phyloP scores from a whole-genome alignment of 2,329 filamentous ascomycete species.

The Monosporascus sp. region DNA sequence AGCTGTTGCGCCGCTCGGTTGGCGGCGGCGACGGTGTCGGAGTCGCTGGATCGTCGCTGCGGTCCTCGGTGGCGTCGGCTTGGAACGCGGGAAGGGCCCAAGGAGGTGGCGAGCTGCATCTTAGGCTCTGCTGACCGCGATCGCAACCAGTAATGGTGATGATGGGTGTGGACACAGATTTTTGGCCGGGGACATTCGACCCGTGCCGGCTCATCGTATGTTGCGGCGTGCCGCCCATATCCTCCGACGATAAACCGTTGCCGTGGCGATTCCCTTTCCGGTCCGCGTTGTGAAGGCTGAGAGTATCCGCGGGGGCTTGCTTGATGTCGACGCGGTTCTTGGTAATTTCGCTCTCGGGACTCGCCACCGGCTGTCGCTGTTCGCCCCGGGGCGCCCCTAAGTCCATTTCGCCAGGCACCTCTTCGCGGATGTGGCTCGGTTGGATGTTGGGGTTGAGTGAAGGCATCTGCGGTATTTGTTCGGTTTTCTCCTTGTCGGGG shows the following conservation, averaged over 20 bases:
- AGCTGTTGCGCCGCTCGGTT: conserved; percentile 4
- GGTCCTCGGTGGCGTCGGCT: conserved; percentile 1
- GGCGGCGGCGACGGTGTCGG: conserved; percentile 5
- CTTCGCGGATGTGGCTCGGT: background rate
- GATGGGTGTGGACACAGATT: conserved; percentile 52
- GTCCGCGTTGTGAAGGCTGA: background rate
- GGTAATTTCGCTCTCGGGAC: background rate
- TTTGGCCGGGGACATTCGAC: conserved; percentile 6
- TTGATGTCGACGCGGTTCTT: background rate
- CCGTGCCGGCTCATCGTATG: conserved; percentile 4
- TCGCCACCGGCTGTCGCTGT: background rate
- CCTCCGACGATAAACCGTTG: conserved; percentile 3
- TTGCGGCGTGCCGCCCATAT: background rate
- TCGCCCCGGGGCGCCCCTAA: background rate
- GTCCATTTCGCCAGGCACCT: background rate
- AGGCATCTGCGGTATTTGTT: conserved; percentile 4
- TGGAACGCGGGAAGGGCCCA: background rate
- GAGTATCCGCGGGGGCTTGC: background rate
- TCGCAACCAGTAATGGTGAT: conserved; percentile 56
- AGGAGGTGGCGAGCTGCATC: background rate
- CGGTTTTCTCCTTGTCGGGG: conserved; percentile 2
- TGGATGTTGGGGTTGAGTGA: conserved; percentile 6
- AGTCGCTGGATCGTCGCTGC: conserved; percentile 3
- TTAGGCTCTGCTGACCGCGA: conserved; percentile 21
- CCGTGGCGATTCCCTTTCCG: background rate